Conservation (phyloP, 2,329 filamentous ascomycete species). For the Pseudogymnoascus sp. region DNA sequence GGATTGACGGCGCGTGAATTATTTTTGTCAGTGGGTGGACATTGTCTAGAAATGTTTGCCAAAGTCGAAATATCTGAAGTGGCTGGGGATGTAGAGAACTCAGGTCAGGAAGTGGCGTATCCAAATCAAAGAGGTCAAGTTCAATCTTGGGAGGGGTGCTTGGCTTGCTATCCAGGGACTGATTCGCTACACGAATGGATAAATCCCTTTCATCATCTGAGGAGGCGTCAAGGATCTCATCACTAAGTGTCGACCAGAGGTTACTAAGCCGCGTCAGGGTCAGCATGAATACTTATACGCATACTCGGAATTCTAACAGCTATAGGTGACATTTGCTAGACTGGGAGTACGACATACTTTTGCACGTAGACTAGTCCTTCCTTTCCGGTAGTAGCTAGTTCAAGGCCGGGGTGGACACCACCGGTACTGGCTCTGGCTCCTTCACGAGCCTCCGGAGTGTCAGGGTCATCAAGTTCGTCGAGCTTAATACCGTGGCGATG, state of each 20-base stretch:
- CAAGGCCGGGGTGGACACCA: constrained; percentile 13
- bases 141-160: constrained; percentile 35
- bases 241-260: constrained; percentile 26
- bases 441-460: not conserved
- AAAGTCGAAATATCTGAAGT: constrained; percentile 56
- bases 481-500: constrained; percentile 23
- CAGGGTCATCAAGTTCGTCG: constrained; percentile 21
- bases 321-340: constrained; percentile 16
- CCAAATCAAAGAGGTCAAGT: constrained; percentile 45
- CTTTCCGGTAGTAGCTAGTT: constrained; percentile 13
- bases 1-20: constrained; percentile 58
- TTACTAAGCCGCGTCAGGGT: constrained; percentile 16
- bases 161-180: constrained; percentile 34
- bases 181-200: not conserved
- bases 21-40: constrained; percentile 63
- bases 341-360: constrained; percentile 6
- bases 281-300: not conserved
- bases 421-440: not conserved
- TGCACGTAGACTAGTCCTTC: not conserved
- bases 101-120: constrained; percentile 34
- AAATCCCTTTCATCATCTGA: constrained; percentile 27
- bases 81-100: constrained; percentile 46
- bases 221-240: constrained; percentile 29
- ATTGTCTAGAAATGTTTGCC: constrained; percentile 64
- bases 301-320: constrained; percentile 23